Percentiles rank a stretch among this genome's conserved stretches.
phyloP scores from a whole-genome alignment of 257 asterid genomes.

The Nicotiana tomentosiformis region DNA sequence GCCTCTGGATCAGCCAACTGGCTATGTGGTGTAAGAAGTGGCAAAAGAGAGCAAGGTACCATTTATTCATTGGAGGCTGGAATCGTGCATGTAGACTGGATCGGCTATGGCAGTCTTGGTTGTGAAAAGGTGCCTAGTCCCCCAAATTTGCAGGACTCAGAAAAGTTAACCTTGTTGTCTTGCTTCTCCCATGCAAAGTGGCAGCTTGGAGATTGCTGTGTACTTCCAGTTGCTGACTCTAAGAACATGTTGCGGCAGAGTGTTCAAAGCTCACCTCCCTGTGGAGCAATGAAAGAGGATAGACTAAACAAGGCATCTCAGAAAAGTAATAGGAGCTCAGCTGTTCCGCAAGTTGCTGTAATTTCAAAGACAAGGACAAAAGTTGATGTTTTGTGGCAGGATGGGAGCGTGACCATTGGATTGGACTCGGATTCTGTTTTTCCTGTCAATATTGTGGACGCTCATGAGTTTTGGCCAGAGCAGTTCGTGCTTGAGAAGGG shows the following conservation, averaged over 20 bases:
- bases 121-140: conserved; percentile 43
- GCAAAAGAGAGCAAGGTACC: conserved; percentile 48
- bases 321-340: conserved; percentile 15
- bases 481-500: conserved; percentile 75
- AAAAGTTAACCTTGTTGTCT: conserved; percentile 50
- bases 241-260: conserved; percentile 15
- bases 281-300: conserved; percentile 19
- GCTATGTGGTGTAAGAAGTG: conserved; percentile 56
- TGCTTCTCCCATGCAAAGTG: conserved; percentile 55
- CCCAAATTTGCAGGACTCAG: conserved; percentile 40
- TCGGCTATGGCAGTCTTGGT: conserved; percentile 41
- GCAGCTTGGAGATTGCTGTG: conserved; percentile 97
- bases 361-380: conserved; percentile 61
- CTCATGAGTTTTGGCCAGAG: conserved; percentile 84
- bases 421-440: conserved; percentile 52
- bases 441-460: conserved; percentile 59
- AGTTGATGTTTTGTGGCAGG: conserved; percentile 89
- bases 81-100: conserved; percentile 65
- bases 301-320: conserved; percentile 14
- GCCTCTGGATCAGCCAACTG: conserved; percentile 43
- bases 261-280: conserved; percentile 16
- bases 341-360: conserved; percentile 44
- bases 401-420: conserved; percentile 57
- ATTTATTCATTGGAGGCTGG: conserved; percentile 66
- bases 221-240: conserved; percentile 27